Evolutionary conservation across 1,284 basidiomycete genomes (phyloP), one percentile per base, ranked within the genome.

Genomic region (Caloboletus inedulis): DNA sequence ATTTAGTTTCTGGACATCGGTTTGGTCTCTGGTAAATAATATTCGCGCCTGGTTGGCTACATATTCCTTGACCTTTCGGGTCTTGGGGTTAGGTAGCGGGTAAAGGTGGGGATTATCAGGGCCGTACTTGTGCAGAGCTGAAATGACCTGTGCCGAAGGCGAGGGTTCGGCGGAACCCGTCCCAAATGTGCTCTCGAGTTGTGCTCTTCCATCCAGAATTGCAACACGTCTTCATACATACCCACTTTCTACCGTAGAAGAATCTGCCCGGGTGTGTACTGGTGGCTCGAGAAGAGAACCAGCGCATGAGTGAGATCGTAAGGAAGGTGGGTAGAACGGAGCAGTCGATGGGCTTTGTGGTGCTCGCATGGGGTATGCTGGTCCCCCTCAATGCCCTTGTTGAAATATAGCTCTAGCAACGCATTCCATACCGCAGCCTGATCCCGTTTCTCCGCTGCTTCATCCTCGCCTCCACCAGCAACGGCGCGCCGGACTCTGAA

Each of bases 361-460:
- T 62, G 54, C 4, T 56, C 54, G 16, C 48, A 58, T 0, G 49
- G 36, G 0, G 46, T 50, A 4, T 51, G 18, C 37, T 54, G 53
- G 27, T 56, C 41, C 36, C 51, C 58, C 19, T 65, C 64, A 4
- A 57, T 52, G 35, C 58, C 58, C 19, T 59, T 59, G 16, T 60
- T 33, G 44, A 99, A 81, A 68, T 98, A 98, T 16, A 99, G 80
- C 71, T 99, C 96, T 48, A 99, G 75, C 2, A 99, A 75, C 1
- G 96, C 98, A 70, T 97, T 98, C 95, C 96, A 98, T 13, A 98
- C 87, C 0, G 93, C 88, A 12, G 81, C 78, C 66, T 96, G 92
- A 65, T 97, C 93, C 14, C 70, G 69, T 59, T 73, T 72, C 52
- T 91, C 88, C 0, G 72, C 69, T 30, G 79, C 78, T 25, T 80